Evolutionary conservation across 2,329 filamentous ascomycete genomes (phyloP).

Genomic region (Ophiosphaerella narmari): DNA sequence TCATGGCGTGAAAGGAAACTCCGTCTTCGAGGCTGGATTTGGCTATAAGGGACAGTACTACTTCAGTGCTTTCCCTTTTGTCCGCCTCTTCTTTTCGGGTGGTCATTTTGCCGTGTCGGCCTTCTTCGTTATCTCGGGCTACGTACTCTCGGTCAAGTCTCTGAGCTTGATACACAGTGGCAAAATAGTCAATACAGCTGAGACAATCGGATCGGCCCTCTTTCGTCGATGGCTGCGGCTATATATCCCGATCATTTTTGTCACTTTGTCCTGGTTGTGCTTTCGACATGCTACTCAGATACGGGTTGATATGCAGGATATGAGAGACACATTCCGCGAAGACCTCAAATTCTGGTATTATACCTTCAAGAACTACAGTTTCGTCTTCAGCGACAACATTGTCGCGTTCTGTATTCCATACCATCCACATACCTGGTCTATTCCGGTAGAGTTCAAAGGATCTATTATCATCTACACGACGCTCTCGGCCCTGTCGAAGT

Average conservation of each 20-base stretch:
- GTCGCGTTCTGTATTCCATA: conserved; percentile 58
- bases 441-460: conserved; percentile 53
- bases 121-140: conserved; percentile 60
- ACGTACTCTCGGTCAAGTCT: conserved; percentile 57
- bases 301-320: conserved; percentile 51
- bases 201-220: conserved; percentile 54
- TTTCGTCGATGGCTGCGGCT: conserved; percentile 59
- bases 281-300: conserved; percentile 53
- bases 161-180: conserved; percentile 50
- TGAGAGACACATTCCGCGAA: conserved; percentile 52
- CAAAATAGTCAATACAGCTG: conserved; percentile 46
- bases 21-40: conserved; percentile 47
- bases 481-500: conserved; percentile 61
- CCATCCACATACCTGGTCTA: conserved; percentile 44
- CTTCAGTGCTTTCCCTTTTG: conserved; percentile 48
- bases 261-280: conserved; percentile 60
- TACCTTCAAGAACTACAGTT: conserved; percentile 68
- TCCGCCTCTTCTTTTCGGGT: conserved; percentile 55
- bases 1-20: conserved; percentile 52
- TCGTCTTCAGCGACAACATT: conserved; percentile 64
- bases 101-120: conserved; percentile 58
- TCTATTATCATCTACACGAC: conserved; percentile 67
- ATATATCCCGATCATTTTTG: conserved; percentile 58
- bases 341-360: conserved; percentile 36
- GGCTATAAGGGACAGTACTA: conserved; percentile 38